Percentiles rank a stretch among this genome's conserved stretches.
phyloP scores from a whole-genome alignment of 805 yeast species.

The Hagleromyces aurorensis region DNA sequence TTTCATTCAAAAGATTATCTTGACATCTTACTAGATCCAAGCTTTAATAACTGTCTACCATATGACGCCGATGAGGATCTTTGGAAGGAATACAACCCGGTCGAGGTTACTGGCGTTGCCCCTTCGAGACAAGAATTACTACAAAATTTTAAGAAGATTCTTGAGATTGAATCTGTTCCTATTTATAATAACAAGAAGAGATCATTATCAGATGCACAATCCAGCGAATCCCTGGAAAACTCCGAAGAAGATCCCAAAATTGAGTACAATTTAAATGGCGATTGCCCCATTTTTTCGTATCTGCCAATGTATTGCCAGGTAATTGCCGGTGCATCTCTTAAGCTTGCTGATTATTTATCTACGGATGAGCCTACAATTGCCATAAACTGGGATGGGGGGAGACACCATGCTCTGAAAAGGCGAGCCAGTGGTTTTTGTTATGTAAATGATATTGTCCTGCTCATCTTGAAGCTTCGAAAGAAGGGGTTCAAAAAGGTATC shows the following conservation, averaged over 20 bases:
- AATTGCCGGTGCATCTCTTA: constrained; percentile 51
- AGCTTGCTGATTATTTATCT: constrained; percentile 36
- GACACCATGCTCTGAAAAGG: constrained; percentile 56
- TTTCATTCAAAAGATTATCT: constrained; percentile 46
- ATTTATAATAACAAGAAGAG: constrained; percentile 3
- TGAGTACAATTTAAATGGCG: constrained; percentile 47
- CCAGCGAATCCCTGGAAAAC: constrained; percentile 2
- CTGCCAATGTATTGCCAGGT: constrained; percentile 42
- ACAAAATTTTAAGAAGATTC: constrained; percentile 8
- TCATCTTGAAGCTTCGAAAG: constrained; percentile 44
- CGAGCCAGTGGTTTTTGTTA: constrained; percentile 68
- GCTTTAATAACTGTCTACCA: constrained; percentile 12
- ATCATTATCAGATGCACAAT: constrained; percentile 5
- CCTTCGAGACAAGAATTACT: constrained; percentile 9
- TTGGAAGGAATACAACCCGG: constrained; percentile 13
- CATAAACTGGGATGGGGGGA: constrained; percentile 73
- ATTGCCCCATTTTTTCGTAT: constrained; percentile 55
- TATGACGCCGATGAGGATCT: constrained; percentile 13
- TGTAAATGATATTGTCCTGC: constrained; percentile 57
- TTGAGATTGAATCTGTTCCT: background rate
- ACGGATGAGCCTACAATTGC: constrained; percentile 32
- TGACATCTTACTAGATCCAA: constrained; percentile 30
- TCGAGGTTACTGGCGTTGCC: too few relatives aligned
- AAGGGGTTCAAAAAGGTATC: constrained; percentile 38
- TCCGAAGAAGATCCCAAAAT: constrained; percentile 17